These are phyloP conservation scores for Pseudogymnoascus destructans DNA, from an alignment of 2,329 filamentous ascomycete genomes.

Conservation along the genomic window DNA sequence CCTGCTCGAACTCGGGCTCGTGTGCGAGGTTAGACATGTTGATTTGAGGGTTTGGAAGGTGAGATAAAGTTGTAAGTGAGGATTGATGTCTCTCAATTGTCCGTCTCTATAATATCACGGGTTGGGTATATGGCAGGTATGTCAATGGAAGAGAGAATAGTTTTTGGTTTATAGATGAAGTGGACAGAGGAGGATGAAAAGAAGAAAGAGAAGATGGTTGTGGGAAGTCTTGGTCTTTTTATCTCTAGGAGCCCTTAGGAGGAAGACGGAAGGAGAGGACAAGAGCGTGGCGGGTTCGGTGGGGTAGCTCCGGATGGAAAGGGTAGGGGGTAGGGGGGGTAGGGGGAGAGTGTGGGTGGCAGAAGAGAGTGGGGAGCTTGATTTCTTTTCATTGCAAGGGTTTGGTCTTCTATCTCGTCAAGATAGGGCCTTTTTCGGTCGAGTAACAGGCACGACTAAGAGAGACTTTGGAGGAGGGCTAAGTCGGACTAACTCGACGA, in stretches of 20 bases:
- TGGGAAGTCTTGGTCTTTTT: constrained; percentile 2
- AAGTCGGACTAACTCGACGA: not conserved
- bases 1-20: constrained; percentile 98
- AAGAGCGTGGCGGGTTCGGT: not conserved
- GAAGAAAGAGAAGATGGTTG: not conserved
- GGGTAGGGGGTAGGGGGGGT: not conserved
- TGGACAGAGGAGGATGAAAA: not conserved
- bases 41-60: not conserved
- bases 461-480: not conserved
- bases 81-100: constrained; percentile 3
- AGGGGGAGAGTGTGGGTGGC: not conserved
- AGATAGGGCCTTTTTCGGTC: constrained; percentile 5
- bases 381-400: constrained; percentile 2
- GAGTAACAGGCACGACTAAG: constrained; percentile 6
- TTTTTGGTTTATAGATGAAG: constrained; percentile 1
- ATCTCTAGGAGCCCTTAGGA: not conserved
- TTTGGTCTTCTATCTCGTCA: not conserved
- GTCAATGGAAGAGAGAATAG: constrained; percentile 2
- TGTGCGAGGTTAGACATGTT: constrained; percentile 70
- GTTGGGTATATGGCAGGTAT: not conserved
- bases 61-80: not conserved
- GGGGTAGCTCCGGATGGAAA: constrained; percentile 3
- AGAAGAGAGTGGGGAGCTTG: constrained; percentile 6
- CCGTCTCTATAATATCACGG: constrained; percentile 7
- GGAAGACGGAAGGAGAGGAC: constrained; percentile 1